Evolutionary conservation across 805 yeast species (phyloP).

Genomic region (Zygotorulaspora florentina): DNA sequence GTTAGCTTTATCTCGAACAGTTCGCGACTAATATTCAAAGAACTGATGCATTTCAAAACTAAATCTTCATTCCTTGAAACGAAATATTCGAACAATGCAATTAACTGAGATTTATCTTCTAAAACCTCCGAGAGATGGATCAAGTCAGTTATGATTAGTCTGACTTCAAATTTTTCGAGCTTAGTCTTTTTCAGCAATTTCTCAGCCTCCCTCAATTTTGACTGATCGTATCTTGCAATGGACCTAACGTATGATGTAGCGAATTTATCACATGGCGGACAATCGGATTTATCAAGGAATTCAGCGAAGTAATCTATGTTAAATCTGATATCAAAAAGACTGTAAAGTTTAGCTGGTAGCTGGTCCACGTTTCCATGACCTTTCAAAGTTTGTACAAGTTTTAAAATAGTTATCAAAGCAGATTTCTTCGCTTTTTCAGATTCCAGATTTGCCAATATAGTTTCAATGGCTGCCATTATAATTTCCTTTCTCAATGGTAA

Average conservation of each 20-base stretch:
- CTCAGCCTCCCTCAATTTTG: conserved; percentile 36
- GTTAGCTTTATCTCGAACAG: conserved; percentile 63
- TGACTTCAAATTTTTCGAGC: conserved; percentile 37
- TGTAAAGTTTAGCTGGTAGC: conserved; percentile 38
- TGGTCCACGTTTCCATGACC: conserved; percentile 41
- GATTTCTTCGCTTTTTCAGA: conserved; percentile 38
- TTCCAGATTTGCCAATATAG: conserved; percentile 48
- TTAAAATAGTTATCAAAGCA: conserved; percentile 45
- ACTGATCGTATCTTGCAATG: conserved; percentile 41
- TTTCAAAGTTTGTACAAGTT: conserved; percentile 46
- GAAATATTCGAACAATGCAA: conserved; percentile 40
- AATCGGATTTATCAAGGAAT: conserved; percentile 26
- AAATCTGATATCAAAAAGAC: conserved; percentile 29
- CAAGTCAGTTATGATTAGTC: conserved; percentile 38
- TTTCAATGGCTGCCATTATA: conserved; percentile 55
- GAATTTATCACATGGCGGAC: conserved; percentile 38
- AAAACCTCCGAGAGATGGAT: conserved; percentile 37
- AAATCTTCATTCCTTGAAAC: conserved; percentile 36
- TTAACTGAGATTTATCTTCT: conserved; percentile 38
- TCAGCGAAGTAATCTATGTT: conserved; percentile 17
- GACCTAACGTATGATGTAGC: conserved; percentile 44
- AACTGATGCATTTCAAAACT: conserved; percentile 39
- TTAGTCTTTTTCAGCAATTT: conserved; percentile 34
- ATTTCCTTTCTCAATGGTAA: conserved; percentile 55
- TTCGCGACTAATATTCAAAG: conserved; percentile 39